Conservation (phyloP, 2,329 filamentous ascomycete species). For the Tympanopsis confertula region DNA sequence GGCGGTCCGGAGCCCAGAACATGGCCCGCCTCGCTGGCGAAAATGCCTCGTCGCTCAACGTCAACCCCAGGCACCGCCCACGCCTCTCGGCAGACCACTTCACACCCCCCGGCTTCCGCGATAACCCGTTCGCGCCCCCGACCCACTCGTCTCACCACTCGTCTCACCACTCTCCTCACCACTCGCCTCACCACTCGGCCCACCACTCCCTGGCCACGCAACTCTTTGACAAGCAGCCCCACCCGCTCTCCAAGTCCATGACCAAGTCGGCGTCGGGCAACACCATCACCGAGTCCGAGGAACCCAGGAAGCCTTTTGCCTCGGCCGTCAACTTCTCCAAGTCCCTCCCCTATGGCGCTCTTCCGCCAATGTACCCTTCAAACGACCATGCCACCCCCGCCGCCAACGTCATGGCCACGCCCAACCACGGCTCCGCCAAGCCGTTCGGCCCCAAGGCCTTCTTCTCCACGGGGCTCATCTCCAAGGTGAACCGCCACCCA, state of each 20-base stretch:
- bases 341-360: conserved; percentile 59
- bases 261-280: conserved; percentile 79
- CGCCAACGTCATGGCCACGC: conserved; percentile 54
- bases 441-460: conserved; percentile 68
- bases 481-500: conserved; percentile 73
- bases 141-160: conserved; percentile 28
- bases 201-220: conserved; percentile 25
- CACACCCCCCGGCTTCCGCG: conserved; percentile 50
- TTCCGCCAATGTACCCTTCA: conserved; percentile 33
- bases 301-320: too few species aligned
- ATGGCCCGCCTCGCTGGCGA: conserved; percentile 30
- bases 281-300: conserved; percentile 61
- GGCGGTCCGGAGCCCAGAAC: conserved; percentile 44
- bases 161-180: conserved; percentile 18
- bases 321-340: conserved; percentile 66
- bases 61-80: conserved; percentile 47
- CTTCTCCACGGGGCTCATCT: conserved; percentile 87
- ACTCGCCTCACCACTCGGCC: conserved; percentile 38
- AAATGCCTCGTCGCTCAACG: conserved; percentile 41
- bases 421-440: conserved; percentile 66
- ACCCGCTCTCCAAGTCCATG: conserved; percentile 76
- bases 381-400: conserved; percentile 26
- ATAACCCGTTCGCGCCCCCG: conserved; percentile 51
- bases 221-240: too few species aligned
- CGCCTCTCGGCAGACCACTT: conserved; percentile 73